Evolutionary conservation across 495 filamentous ascomycete species (phyloP), one percentile per base, ranked within the genome.

Genomic region (Trypethelium eluteriae): DNA sequence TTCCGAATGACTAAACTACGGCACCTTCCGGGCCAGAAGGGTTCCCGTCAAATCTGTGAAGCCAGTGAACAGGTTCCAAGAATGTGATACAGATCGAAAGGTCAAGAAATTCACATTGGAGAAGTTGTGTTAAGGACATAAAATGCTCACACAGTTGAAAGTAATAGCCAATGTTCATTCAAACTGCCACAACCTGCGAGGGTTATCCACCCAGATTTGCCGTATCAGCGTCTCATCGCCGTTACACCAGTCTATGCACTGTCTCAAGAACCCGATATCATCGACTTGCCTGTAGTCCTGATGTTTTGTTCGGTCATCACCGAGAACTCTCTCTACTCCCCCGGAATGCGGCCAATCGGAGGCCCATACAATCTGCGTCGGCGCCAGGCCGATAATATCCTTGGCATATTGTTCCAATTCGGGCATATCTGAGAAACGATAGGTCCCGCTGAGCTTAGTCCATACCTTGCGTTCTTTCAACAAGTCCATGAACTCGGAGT

Each of bases 261-360:
- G 53, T 32, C 10, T 36, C 18, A 59, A 5, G 53, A 59, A 59
- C 2, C 11, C 53, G 2, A 14, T 1, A 2, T 35, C 53, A 36
- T 59, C 53, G 5, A 59, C 14, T 36, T 59, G 53, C 32, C 53
- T 18, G 32, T 59, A 59, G 4, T 59, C 53, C 14, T 59, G 53
- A 36, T 59, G 53, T 18, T 59, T 34, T 6, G 53, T 59, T 59
- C 53, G 34, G 53, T 36, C 53, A 32, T 4, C 53, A 5, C 6
- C 14, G 14, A 18, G 18, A 14, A 35, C 3, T 6, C 7, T 59
- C 32, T 59, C 53, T n/a, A 14, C 14, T 7, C 53, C 53, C 5
- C 53, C 53, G 32, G 53, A 59, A 36, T 59, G 53, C 53, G 53
- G 53, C 53, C 53, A 59, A 14, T 59, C 53, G 18, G 53, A 59